Evolutionary conservation across 345 rosid genomes (phyloP), one percentile per base, ranked within the genome.

Genomic region (Excoecaria agallocha): DNA sequence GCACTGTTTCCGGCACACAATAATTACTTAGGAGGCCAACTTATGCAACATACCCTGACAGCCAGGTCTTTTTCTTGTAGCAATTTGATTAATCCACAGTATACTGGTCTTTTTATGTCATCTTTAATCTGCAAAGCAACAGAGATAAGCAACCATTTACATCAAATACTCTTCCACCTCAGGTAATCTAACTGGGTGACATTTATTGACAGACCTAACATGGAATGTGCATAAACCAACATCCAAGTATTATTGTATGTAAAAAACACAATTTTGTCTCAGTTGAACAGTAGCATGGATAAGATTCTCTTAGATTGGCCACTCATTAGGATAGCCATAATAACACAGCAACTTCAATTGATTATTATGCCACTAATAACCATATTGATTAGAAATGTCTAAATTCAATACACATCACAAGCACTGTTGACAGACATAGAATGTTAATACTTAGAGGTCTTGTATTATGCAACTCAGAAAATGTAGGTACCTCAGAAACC

Each of bases 51-150:
- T 89, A 95, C 99, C 91, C 87, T 89, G 80, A 95, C 98, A 78
- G 98, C 86, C 22, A 91, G 86, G 82, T 93, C 96, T 77, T 85
- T 87, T 56, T 86, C 93, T 87, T 91, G 88, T 63, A 95, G 86
- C 86, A 95, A 80, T 85, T 83, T 86, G 75, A 93, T 86, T 82
- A 95, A 89, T 70, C 98, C 84, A 78, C 98, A 93, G 72, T 95
- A 95, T n/a, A 93, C 97, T 67, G 90, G 83, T 76, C 98, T 87
- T 78, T 89, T 95, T 74, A 87, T 93, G 72, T 95, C 98, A 79
- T 90, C 91, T 82, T 91, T 91, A 75, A 95, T 85, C 99, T 95
- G 91, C 81, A 72, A 80, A 46, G 62, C 68, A 61, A 74, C 68
- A 68, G 79, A 76, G 70, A 79, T 78, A 73, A 87, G 61, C 78